Evolutionary conservation across 495 filamentous ascomycete genomes (phyloP).

Genomic region (Hypoxylon perforatum): DNA sequence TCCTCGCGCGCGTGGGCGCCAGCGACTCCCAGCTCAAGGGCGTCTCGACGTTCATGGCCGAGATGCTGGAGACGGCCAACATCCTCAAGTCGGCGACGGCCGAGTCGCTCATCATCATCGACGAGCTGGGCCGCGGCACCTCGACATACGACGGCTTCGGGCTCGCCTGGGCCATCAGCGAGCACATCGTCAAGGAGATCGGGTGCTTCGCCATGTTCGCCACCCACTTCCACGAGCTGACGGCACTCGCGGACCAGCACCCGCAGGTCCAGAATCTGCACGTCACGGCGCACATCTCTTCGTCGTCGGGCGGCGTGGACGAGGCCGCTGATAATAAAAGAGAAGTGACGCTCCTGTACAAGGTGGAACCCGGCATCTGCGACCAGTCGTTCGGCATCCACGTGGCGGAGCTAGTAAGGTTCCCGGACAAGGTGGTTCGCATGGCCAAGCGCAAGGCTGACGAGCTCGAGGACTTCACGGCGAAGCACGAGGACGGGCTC

Average conservation of each 20-base stretch:
- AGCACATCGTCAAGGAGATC: constrained; percentile 96
- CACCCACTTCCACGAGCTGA: constrained; percentile 98
- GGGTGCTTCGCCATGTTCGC: constrained; percentile 93
- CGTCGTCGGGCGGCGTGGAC: constrained; percentile 40
- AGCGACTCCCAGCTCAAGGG: constrained; percentile 97
- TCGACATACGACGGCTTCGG: constrained; percentile 99
- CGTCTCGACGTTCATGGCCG: constrained; percentile 99
- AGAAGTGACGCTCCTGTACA: constrained; percentile 96
- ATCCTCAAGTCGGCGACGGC: constrained; percentile 97
- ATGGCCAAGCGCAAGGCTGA: constrained; percentile 99
- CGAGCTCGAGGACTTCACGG: constrained; percentile 95
- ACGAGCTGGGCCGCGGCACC: constrained; percentile 97
- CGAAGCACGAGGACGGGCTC: constrained; percentile 69
- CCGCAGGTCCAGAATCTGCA: constrained; percentile 92
- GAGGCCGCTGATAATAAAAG: constrained; percentile 67
- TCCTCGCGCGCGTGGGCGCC: constrained; percentile 94
- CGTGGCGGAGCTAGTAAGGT: constrained; percentile 97
- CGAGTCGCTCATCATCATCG: constrained; percentile 96
- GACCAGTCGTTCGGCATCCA: constrained; percentile 99
- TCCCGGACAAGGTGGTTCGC: constrained; percentile 95
- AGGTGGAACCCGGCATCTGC: constrained; percentile 93
- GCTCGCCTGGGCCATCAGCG: constrained; percentile 97
- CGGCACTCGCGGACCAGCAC: constrained; percentile 85
- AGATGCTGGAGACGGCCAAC: constrained; percentile 99
- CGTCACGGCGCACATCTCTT: constrained; percentile 91